Conservation (phyloP, 2,329 filamentous ascomycete genomes). For the Raffaelea albimanens region DNA sequence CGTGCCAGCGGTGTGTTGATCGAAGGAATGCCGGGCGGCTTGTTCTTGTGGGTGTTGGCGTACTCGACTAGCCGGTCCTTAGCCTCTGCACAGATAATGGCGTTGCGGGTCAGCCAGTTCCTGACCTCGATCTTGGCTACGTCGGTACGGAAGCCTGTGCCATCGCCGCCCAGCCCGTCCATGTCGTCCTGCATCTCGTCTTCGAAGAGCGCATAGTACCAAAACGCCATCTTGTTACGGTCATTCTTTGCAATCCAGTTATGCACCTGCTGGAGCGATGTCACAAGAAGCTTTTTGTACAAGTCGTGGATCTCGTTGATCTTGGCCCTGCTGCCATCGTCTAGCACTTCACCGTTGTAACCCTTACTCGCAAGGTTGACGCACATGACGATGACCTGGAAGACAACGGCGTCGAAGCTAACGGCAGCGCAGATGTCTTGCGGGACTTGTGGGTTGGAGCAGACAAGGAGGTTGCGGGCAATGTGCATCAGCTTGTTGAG, state of each 20-base stretch:
- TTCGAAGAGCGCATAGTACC: slow-evolving; percentile 57
- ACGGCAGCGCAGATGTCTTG: slow-evolving; percentile 57
- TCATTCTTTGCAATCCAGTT: slow-evolving; percentile 64
- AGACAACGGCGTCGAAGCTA: slow-evolving; percentile 56
- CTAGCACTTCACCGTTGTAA: slow-evolving; percentile 54
- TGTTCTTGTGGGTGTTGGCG: slow-evolving; percentile 36
- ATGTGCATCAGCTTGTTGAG: slow-evolving; percentile 61
- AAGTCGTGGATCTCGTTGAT: slow-evolving; percentile 55
- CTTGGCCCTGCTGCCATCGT: slow-evolving; percentile 46
- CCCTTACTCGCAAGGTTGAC: slow-evolving; percentile 60
- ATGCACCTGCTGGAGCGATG: slow-evolving; percentile 55
- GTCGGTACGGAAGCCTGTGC: slow-evolving; percentile 43
- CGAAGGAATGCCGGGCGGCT: slow-evolving; percentile 39
- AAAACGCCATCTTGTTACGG: slow-evolving; percentile 61
- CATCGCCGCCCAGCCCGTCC: slow-evolving; percentile 40
- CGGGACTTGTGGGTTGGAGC: slow-evolving; percentile 53
- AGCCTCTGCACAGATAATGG: slow-evolving; percentile 47
- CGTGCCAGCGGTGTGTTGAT: slow-evolving; percentile 42
- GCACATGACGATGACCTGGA: slow-evolving; percentile 55
- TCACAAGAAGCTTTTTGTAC: slow-evolving; percentile 58
- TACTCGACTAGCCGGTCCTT: slow-evolving; percentile 46
- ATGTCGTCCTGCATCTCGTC: slow-evolving; percentile 41
- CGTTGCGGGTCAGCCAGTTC: slow-evolving; percentile 55
- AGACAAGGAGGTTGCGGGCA: slow-evolving; percentile 54
- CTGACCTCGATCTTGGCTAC: slow-evolving; percentile 50